These are phyloP conservation scores for Verticillium longisporum DNA, from an alignment of 2,329 filamentous ascomycete species.

Conservation along the genomic window DNA sequence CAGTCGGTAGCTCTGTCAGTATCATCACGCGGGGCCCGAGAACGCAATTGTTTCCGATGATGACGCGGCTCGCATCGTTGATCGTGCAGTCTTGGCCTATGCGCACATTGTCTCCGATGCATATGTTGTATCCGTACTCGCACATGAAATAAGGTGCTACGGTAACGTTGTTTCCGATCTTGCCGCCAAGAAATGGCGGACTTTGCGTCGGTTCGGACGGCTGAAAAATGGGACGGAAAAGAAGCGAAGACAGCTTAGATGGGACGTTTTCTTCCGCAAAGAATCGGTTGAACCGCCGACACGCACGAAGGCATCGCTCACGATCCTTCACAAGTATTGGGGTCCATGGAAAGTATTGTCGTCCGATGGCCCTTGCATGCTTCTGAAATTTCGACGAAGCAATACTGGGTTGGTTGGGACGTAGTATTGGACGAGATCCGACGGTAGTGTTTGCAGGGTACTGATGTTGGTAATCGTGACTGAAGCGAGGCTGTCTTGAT, in stretches of 20 bases:
- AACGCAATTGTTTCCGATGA: constrained; percentile 69
- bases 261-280: neutral
- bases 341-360: neutral
- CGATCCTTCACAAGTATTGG: neutral
- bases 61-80: constrained; percentile 77
- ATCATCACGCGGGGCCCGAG: constrained; percentile 51
- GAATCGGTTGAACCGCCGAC: neutral
- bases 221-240: neutral
- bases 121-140: constrained; percentile 94
- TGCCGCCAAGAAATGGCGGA: neutral
- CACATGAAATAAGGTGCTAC: constrained; percentile 56
- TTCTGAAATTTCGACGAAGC: neutral
- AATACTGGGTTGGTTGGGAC: neutral
- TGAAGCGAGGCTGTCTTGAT: neutral
- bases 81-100: constrained; percentile 81
- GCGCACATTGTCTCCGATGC: constrained; percentile 75
- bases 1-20: neutral
- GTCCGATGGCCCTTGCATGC: neutral
- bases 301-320: neutral
- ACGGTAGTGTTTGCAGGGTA: neutral
- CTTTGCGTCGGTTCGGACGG: neutral
- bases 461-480: neutral
- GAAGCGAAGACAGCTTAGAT: neutral
- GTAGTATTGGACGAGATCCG: neutral
- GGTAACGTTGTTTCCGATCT: neutral